These are phyloP conservation scores for Metschnikowia chrysomelidarum DNA, from an alignment of 805 yeast genomes.

Conservation along the genomic window DNA sequence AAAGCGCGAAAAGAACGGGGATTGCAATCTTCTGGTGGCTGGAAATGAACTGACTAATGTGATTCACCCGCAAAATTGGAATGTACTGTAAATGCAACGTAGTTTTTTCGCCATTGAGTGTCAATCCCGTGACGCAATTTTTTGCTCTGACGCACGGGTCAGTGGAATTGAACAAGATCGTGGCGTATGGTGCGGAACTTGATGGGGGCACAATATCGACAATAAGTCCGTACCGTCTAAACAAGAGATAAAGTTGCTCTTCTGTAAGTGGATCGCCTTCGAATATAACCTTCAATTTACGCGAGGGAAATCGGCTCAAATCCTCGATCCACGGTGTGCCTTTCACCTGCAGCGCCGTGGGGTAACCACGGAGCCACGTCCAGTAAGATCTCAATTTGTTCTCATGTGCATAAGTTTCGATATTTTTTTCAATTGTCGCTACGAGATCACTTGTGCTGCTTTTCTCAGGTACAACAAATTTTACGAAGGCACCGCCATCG, in stretches of 20 bases:
- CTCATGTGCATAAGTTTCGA: conserved; percentile 21
- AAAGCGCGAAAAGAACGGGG: conserved; percentile 73
- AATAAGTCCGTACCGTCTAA: conserved; percentile 86
- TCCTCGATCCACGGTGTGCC: conserved; percentile 98
- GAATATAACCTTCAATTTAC: conserved; percentile 60
- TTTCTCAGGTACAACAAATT: conserved; percentile 58
- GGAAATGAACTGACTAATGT: conserved; percentile 54
- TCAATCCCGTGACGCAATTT: conserved; percentile 84
- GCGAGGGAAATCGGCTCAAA: conserved; percentile 70
- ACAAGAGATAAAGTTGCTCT: conserved; percentile 74
- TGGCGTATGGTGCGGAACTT: conserved; percentile 45
- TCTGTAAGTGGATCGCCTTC: conserved; percentile 77
- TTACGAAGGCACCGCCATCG: conserved; percentile 95
- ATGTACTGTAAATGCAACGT: conserved; percentile 70
- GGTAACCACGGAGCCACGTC: conserved; percentile 26
- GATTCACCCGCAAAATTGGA: conserved; percentile 51
- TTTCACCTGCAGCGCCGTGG: conserved; percentile 67
- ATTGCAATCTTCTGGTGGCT: conserved; percentile 81
- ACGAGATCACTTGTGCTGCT: conserved; percentile 52
- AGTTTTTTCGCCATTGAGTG: conserved; percentile 53
- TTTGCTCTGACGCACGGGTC: conserved; percentile 82
- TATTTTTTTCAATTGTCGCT: conserved; percentile 47
- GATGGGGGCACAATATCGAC: conserved; percentile 65
- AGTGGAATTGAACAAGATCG: conserved; percentile 52
- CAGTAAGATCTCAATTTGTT: conserved; percentile 12